Conservation (phyloP, 345 rosid genomes). For the Punica granatum region DNA sequence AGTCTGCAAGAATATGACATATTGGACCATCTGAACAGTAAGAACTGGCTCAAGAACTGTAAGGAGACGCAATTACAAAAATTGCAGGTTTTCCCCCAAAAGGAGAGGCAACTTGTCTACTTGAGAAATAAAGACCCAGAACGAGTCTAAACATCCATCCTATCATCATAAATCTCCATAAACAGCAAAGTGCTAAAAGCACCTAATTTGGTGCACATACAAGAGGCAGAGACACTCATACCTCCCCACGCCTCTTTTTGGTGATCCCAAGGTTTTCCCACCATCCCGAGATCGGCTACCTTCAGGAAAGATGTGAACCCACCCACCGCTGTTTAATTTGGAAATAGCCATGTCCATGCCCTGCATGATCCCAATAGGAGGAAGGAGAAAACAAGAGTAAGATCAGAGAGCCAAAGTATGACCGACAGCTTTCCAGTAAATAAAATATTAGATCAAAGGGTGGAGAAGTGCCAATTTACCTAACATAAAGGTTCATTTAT, state of each 20-base stretch:
- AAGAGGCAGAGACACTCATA: constrained; percentile 6
- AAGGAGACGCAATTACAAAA: background rate
- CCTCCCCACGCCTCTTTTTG: constrained; percentile 98
- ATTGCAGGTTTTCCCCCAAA: background rate
- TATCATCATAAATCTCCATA: background rate
- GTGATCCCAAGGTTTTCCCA: constrained; percentile 72
- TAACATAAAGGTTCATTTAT: background rate
- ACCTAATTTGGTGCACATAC: background rate
- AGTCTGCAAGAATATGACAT: constrained; percentile 38
- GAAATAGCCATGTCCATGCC: constrained; percentile 97
- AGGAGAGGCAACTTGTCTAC: background rate
- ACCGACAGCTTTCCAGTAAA: background rate
- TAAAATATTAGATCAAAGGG: background rate
- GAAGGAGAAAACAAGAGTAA: background rate
- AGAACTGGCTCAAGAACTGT: background rate
- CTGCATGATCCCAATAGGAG: constrained; percentile 25
- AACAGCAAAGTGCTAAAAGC: background rate
- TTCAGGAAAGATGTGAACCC: constrained; percentile 99
- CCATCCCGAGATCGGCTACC: constrained; percentile 95
- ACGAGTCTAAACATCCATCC: background rate
- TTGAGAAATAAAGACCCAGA: background rate
- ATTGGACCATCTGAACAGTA: background rate
- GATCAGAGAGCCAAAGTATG: background rate
- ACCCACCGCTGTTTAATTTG: constrained; percentile 78
- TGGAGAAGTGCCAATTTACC: background rate